Evolutionary conservation across 139 green algal genomes (phyloP).

Genomic region (Spirogloea muscicola): DNA sequence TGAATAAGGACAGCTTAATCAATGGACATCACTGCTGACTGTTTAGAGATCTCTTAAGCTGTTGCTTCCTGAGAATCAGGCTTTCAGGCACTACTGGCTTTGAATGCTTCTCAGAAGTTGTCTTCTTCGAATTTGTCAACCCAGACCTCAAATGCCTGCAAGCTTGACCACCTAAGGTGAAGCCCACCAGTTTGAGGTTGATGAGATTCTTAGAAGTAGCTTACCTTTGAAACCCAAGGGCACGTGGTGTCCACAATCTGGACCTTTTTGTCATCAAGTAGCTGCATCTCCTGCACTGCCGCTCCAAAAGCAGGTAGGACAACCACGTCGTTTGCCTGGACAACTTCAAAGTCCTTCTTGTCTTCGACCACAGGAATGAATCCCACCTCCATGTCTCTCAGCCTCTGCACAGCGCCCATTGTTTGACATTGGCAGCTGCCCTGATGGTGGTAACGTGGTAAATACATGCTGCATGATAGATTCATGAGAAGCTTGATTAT

Average conservation of each 20-base stretch:
- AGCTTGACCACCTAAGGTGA: too few species aligned
- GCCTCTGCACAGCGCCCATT: slow-evolving; percentile 55
- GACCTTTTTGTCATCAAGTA: slow-evolving; percentile 77
- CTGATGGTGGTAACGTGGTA: too few species aligned
- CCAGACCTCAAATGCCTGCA: too few species aligned
- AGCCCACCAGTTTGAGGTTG: too few species aligned
- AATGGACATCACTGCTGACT: neutral
- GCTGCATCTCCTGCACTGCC: slow-evolving; percentile 77
- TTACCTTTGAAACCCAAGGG: slow-evolving; percentile 92
- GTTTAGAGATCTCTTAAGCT: neutral
- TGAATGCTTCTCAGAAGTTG: neutral
- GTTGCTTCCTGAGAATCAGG: neutral
- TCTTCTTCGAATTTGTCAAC: too few species aligned
- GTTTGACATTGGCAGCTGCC: too few species aligned
- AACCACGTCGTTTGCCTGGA: slow-evolving; percentile 85
- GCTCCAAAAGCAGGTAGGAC: slow-evolving; percentile 98
- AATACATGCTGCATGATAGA: too few species aligned
- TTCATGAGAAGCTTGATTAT: too few species aligned
- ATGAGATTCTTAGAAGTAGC: too few species aligned
- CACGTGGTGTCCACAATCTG: slow-evolving; percentile 99
- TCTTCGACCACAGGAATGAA: slow-evolving; percentile 69
- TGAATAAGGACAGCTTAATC: neutral
- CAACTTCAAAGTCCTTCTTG: slow-evolving; percentile 86
- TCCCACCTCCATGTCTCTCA: slow-evolving; percentile 88
- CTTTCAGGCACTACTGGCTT: neutral